These are phyloP conservation scores for Pyrus communis DNA, from an alignment of 306 rosid genomes.

Conservation along the genomic window DNA sequence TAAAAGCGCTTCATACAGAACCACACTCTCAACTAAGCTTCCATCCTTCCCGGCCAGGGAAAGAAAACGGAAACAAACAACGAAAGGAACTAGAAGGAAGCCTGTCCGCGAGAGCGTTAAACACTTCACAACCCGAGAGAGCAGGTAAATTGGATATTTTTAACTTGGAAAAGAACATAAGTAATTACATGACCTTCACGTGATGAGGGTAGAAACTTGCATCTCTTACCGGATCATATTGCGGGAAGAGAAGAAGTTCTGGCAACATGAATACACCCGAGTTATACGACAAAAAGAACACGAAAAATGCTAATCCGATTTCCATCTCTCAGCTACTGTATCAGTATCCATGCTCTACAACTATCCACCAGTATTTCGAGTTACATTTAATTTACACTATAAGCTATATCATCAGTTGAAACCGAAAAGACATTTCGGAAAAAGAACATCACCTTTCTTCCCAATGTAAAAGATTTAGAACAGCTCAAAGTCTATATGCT, in stretches of 20 bases:
- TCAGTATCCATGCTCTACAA: slow-evolving; percentile 49
- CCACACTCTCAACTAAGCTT: background rate
- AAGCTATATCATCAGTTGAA: slow-evolving; percentile 44
- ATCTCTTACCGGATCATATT: background rate
- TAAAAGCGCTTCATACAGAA: background rate
- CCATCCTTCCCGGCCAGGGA: no score
- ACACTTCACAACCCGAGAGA: background rate
- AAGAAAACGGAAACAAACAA: no score
- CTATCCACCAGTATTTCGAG: slow-evolving; percentile 32
- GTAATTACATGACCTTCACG: background rate
- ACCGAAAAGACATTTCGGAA: slow-evolving; percentile 14
- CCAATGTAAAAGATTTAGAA: slow-evolving; percentile 34
- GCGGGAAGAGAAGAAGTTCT: background rate
- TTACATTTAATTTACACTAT: slow-evolving; percentile 37
- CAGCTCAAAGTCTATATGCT: slow-evolving; percentile 63
- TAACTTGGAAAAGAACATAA: background rate
- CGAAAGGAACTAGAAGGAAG: background rate
- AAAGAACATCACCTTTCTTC: slow-evolving; percentile 10
- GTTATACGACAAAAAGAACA: background rate
- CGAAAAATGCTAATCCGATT: slow-evolving; percentile 10
- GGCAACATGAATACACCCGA: background rate
- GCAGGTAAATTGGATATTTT: background rate
- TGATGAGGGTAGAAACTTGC: background rate
- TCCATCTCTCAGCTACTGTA: slow-evolving; percentile 40
- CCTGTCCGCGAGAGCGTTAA: background rate